Evolutionary conservation across 768 basidiomycete species (phyloP).

Genomic region (Tricholoma terreum): DNA sequence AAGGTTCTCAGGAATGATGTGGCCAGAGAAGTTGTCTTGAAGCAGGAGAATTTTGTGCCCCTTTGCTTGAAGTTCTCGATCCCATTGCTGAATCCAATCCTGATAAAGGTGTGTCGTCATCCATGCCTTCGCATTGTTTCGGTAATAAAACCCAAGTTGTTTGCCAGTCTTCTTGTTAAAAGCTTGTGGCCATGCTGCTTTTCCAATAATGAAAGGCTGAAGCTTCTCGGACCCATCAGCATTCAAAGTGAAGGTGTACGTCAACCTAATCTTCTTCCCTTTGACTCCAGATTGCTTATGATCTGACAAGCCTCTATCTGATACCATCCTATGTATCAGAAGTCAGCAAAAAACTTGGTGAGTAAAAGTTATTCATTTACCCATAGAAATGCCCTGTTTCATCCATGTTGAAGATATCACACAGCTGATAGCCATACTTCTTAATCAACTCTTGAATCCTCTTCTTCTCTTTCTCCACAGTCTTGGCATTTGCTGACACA

Average conservation of each 20-base stretch:
- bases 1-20: conserved; percentile 5
- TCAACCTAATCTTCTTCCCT: conserved; percentile 14
- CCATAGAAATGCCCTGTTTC: neutral
- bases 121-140: conserved; percentile 22
- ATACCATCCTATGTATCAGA: neutral
- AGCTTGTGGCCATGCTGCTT: conserved; percentile 10
- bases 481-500: neutral
- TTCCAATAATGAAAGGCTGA: conserved; percentile 16
- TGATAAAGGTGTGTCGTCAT: conserved; percentile 19
- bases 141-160: conserved; percentile 19
- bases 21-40: conserved; percentile 18
- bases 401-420: neutral
- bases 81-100: too few relatives aligned
- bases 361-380: neutral
- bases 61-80: conserved; percentile 6
- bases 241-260: conserved; percentile 16
- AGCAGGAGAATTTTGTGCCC: conserved; percentile 19
- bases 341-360: neutral
- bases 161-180: conserved; percentile 17
- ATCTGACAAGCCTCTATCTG: neutral
- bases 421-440: neutral
- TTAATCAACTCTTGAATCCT: neutral
- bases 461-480: neutral
- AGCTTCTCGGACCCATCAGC: conserved; percentile 18
- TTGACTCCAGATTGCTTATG: conserved; percentile 15